Percentiles rank a stretch among this genome's conserved stretches.
Conservation (phyloP, 2,329 filamentous ascomycete species). For the Raffaelea arxii region DNA sequence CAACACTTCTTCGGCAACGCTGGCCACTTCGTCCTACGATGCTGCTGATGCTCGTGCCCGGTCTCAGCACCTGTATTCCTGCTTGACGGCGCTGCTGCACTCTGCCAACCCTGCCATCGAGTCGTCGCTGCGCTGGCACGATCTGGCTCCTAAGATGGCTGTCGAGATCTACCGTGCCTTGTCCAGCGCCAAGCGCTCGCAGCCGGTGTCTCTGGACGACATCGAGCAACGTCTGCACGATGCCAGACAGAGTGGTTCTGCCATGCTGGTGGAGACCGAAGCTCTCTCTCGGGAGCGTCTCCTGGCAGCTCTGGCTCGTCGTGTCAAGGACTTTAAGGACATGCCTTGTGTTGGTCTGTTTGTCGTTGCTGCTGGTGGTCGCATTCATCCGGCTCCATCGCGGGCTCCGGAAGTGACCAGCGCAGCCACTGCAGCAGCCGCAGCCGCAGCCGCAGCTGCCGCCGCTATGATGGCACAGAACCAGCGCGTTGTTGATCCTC, state of each 20-base stretch:
- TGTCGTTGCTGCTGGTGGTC: slow-evolving; percentile 43
- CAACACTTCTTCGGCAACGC: too few species aligned
- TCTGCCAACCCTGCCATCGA: slow-evolving; percentile 33
- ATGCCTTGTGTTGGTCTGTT: slow-evolving; percentile 45
- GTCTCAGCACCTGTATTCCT: slow-evolving; percentile 39
- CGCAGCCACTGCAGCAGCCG: slow-evolving; percentile 22
- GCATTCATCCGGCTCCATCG: slow-evolving; percentile 22
- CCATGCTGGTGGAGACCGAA: slow-evolving; percentile 31
- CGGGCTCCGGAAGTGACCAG: slow-evolving; percentile 19
- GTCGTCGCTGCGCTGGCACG: slow-evolving; percentile 38
- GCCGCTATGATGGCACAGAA: slow-evolving; percentile 1
- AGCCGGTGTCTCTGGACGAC: slow-evolving; percentile 3
- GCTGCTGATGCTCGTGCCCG: slow-evolving; percentile 31
- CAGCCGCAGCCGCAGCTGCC: slow-evolving; percentile 4
- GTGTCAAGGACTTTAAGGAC: slow-evolving; percentile 42
- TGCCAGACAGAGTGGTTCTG: slow-evolving; percentile 1
- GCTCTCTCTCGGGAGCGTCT: slow-evolving; percentile 38
- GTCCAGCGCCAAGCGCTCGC: background rate
- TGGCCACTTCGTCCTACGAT: too few species aligned
- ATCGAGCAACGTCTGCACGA: slow-evolving; percentile 9
- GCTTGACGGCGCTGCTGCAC: slow-evolving; percentile 45
- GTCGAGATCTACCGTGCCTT: slow-evolving; percentile 47
- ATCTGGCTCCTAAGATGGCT: slow-evolving; percentile 42
- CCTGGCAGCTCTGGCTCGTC: slow-evolving; percentile 35
- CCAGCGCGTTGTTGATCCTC: slow-evolving; percentile 12